Percentiles rank a stretch among this genome's conserved stretches.
Conservation (phyloP, 805 yeast species). For the Candida lessepsii region DNA sequence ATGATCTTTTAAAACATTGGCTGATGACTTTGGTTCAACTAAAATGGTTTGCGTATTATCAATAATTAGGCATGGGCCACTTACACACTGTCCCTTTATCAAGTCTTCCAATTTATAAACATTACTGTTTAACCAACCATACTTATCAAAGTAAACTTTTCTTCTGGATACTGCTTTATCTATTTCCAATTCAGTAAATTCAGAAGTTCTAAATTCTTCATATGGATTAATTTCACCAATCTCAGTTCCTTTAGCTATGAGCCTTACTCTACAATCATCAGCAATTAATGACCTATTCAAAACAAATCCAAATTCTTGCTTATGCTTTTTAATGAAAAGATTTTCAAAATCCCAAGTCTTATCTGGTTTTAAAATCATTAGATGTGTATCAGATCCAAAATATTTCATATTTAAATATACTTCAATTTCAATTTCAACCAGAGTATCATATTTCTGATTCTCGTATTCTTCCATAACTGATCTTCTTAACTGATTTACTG, state of each 20-base stretch:
- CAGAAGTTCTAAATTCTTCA: slow-evolving; percentile 14
- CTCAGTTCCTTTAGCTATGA: slow-evolving; percentile 49
- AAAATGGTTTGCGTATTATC: slow-evolving; percentile 81
- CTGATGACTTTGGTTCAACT: slow-evolving; percentile 59
- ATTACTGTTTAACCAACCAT: slow-evolving; percentile 34
- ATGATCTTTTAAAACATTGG: slow-evolving; percentile 55
- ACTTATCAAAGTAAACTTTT: slow-evolving; percentile 10
- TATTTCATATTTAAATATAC: slow-evolving; percentile 19
- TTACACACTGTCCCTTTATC: slow-evolving; percentile 46
- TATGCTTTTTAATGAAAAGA: slow-evolving; percentile 10
- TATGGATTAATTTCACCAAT: slow-evolving; percentile 18
- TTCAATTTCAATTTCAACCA: slow-evolving; percentile 10
- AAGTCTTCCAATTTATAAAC: slow-evolving; percentile 50
- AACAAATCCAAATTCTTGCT: slow-evolving; percentile 14
- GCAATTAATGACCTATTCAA: slow-evolving; percentile 14
- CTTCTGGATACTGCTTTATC: not conserved
- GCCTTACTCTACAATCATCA: slow-evolving; percentile 22
- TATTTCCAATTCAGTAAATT: slow-evolving; percentile 9
- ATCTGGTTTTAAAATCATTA: slow-evolving; percentile 18
- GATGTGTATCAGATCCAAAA: slow-evolving; percentile 24
- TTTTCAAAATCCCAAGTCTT: slow-evolving; percentile 7
- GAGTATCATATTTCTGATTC: not conserved
- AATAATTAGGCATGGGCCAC: slow-evolving; percentile 44
- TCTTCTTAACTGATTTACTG: slow-evolving; percentile 31
- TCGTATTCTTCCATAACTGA: not conserved